Evolutionary conservation across 2,329 filamentous ascomycete genomes (phyloP).

Genomic region (Trichoderma sp.): DNA sequence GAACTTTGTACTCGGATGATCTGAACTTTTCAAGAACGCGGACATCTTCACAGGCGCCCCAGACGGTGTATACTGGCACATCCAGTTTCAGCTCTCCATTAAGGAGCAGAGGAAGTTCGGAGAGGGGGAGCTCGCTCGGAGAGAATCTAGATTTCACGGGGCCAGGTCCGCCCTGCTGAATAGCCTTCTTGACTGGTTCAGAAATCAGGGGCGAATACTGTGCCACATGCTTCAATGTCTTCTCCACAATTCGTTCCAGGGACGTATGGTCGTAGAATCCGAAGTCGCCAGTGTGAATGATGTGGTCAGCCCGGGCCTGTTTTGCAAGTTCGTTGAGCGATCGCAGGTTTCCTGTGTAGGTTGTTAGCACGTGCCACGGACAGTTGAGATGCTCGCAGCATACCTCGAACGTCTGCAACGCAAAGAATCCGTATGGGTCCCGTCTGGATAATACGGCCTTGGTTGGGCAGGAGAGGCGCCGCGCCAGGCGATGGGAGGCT

Average conservation of each 20-base stretch:
- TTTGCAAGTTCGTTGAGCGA: conserved; percentile 96
- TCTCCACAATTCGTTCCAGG: conserved; percentile 95
- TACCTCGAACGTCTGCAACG: conserved; percentile 73
- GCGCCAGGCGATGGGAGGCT: conserved; percentile 59
- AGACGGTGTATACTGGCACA: conserved; percentile 96
- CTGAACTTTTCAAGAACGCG: conserved; percentile 96
- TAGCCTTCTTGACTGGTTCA: conserved; percentile 71
- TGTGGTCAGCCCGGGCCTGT: conserved; percentile 92
- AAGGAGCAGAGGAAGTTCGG: conserved; percentile 86
- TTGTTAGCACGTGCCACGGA: conserved; percentile 9
- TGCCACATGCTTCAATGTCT: conserved; percentile 96
- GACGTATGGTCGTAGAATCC: conserved; percentile 98
- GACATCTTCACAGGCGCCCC: conserved; percentile 98
- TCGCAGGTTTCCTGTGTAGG: conserved; percentile 77
- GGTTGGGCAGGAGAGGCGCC: conserved; percentile 66
- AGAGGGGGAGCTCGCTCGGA: conserved; percentile 81
- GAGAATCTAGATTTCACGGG: conserved; percentile 85
- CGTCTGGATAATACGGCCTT: conserved; percentile 66
- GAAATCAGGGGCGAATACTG: conserved; percentile 95
- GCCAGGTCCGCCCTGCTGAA: conserved; percentile 66
- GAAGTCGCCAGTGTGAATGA: conserved; percentile 98
- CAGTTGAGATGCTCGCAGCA: conserved; percentile 3
- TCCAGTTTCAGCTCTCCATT: conserved; percentile 88
- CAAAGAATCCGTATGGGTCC: conserved; percentile 68
- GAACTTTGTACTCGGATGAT: conserved; percentile 96